Evolutionary conservation across 202 grass and related monocot genomes (phyloP).

Genomic region (Cymbopogon flexuosus): DNA sequence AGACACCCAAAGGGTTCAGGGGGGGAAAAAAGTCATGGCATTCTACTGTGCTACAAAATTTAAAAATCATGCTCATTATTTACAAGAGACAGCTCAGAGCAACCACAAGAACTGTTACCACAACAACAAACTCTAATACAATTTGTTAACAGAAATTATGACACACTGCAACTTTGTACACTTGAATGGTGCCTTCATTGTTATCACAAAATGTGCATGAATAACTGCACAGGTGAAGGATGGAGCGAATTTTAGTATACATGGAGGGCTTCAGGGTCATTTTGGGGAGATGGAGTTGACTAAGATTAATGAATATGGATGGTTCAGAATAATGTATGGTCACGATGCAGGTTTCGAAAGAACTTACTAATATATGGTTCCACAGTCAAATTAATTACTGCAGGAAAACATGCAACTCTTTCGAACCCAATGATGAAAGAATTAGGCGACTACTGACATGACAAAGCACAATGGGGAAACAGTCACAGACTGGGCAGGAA

Average conservation of each 20-base stretch:
- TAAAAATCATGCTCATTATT: constrained; percentile 22
- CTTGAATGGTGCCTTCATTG: neutral
- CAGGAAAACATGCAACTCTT: neutral
- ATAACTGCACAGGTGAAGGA: neutral
- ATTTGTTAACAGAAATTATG: neutral
- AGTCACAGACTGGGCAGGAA: neutral
- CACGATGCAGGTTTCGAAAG: neutral
- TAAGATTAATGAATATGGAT: neutral
- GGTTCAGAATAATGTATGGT: neutral
- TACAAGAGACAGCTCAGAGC: neutral
- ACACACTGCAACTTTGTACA: constrained; percentile 12
- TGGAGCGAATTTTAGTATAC: neutral
- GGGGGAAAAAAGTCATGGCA: neutral
- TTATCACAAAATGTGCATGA: neutral
- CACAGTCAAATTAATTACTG: neutral
- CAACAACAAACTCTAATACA: neutral
- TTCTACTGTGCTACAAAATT: constrained; percentile 9
- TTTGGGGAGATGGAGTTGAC: neutral
- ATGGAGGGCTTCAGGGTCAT: neutral
- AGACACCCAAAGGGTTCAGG: neutral
- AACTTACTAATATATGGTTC: neutral
- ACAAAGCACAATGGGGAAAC: neutral
- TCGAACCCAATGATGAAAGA: neutral
- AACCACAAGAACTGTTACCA: neutral
- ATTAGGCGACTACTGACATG: neutral